A percentile compares a stretch with the other conserved stretches of the same genome.
Evolutionary conservation across 768 basidiomycete genomes (phyloP).

Genomic region (Auricularia sp.): DNA sequence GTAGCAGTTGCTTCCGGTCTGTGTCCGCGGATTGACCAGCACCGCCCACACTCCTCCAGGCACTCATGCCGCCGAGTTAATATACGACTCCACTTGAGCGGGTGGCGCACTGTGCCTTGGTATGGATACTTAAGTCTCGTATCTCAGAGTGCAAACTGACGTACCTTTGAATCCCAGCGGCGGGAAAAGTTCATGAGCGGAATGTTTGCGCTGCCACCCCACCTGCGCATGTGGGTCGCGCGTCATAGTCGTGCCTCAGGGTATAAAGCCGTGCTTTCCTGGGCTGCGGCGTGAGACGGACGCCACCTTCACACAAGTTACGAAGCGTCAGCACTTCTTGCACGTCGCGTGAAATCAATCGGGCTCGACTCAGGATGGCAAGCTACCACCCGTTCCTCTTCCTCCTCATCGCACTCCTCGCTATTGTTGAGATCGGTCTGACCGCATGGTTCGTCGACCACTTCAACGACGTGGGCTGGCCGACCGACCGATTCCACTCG

Average conservation of each 20-base stretch:
- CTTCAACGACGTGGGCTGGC: constrained; percentile 59
- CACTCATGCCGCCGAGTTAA: no score
- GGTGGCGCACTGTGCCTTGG: no score
- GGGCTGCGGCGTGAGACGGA: neutral
- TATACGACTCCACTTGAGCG: no score
- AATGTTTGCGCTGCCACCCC: neutral
- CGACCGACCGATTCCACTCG: constrained; percentile 17
- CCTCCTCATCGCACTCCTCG: constrained; percentile 50
- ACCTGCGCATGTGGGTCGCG: neutral
- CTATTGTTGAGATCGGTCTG: constrained; percentile 64
- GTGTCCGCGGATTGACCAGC: no score
- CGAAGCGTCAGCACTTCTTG: neutral
- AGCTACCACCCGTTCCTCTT: constrained; percentile 25
- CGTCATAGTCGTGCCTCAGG: neutral
- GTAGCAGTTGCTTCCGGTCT: no score
- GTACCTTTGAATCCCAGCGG: no score
- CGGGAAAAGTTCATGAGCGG: neutral
- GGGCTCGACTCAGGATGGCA: neutral
- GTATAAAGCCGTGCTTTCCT: neutral
- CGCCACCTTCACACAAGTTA: neutral
- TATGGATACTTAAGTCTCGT: no score
- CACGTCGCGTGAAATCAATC: neutral
- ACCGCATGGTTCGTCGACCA: constrained; percentile 62
- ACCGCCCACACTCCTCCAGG: no score
- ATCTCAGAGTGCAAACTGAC: no score